A percentile compares a stretch with the other conserved stretches of the same genome.
Conservation (phyloP, 2,329 filamentous ascomycete species). For the Endothia cerciana region DNA sequence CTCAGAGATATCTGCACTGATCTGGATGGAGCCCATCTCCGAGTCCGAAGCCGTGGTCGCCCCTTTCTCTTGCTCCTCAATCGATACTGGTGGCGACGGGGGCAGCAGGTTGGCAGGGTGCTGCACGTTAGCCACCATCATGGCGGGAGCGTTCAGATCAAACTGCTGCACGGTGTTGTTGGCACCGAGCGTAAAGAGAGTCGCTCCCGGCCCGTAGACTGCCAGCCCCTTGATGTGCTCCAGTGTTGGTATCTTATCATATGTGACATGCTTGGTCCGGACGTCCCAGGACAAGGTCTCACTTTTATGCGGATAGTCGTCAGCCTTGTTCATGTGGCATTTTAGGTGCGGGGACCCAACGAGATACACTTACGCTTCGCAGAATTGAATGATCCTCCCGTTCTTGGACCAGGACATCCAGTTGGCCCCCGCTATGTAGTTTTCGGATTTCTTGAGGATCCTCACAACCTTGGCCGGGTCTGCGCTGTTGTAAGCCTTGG, state of each 20-base stretch:
- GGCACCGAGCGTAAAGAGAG: slow-evolving; percentile 85
- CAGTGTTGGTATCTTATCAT: slow-evolving; percentile 83
- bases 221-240: slow-evolving; percentile 81
- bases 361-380: slow-evolving; percentile 73
- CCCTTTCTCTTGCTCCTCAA: slow-evolving; percentile 68
- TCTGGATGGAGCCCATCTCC: slow-evolving; percentile 57
- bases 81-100: slow-evolving; percentile 80
- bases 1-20: slow-evolving; percentile 66
- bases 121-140: slow-evolving; percentile 85
- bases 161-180: slow-evolving; percentile 94
- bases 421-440: slow-evolving; percentile 74
- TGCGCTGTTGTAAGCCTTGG: slow-evolving; percentile 72
- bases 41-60: slow-evolving; percentile 58
- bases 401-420: slow-evolving; percentile 99
- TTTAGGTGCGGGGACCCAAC: background rate
- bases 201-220: slow-evolving; percentile 88
- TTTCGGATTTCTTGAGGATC: slow-evolving; percentile 79
- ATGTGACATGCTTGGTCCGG: slow-evolving; percentile 94
- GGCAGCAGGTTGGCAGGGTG: slow-evolving; percentile 79
- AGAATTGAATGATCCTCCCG: slow-evolving; percentile 90
- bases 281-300: slow-evolving; percentile 97
- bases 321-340: slow-evolving; percentile 36
- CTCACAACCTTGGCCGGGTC: slow-evolving; percentile 88
- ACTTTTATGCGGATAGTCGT: slow-evolving; percentile 47
- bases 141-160: slow-evolving; percentile 80